Evolutionary conservation across 768 basidiomycete species (phyloP), one percentile per base, ranked within the genome.

Genomic region (Tylopilus intermedius): DNA sequence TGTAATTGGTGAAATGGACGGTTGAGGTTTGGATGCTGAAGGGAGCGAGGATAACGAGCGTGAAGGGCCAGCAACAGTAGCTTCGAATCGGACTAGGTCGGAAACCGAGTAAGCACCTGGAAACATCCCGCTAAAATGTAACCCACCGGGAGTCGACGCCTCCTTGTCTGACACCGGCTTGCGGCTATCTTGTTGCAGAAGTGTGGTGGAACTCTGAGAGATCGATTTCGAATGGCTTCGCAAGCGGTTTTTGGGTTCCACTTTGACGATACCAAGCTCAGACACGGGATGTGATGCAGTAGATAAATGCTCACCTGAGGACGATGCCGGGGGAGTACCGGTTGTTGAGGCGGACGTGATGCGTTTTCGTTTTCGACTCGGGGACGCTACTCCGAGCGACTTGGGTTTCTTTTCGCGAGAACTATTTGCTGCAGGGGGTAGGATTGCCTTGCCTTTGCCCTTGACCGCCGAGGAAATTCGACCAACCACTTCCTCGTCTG

Each of bases 301-400:
- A 50, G 49, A 61, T 50, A 45, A 55, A 56, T 35, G 43, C 65
- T 50, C 48, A 64, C 64, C 65, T 64, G 44, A 54, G 27, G 57
- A 56, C 33, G 47, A 52, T 52, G 39, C 18, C 30, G 47, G 51
- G 38, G 46, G 45, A 39, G 39, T 32, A n/a, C 27, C 27, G 10
- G 9, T 54, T 26, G 50, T 30, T 8, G 64, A 29, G n/a, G 64
- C 60, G 4, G 66, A 62, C 32, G 45, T 14, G 21, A 57, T 53
- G 11, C 64, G 60, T 54, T 65, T 59, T 64, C 69, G 62, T 53
- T 61, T 59, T 42, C 55, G 49, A 51, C 60, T 52, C 27, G 46
- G 51, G n/a, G 59, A 32, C 18, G 15, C 49, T 33, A 42, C 33
- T 49, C 50, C 56, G 4, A 48, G 47, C 27, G 61, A 37, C 49